These are phyloP conservation scores for Fusarium virguliforme DNA, from an alignment of 2,329 filamentous ascomycete genomes.

Conservation along the genomic window DNA sequence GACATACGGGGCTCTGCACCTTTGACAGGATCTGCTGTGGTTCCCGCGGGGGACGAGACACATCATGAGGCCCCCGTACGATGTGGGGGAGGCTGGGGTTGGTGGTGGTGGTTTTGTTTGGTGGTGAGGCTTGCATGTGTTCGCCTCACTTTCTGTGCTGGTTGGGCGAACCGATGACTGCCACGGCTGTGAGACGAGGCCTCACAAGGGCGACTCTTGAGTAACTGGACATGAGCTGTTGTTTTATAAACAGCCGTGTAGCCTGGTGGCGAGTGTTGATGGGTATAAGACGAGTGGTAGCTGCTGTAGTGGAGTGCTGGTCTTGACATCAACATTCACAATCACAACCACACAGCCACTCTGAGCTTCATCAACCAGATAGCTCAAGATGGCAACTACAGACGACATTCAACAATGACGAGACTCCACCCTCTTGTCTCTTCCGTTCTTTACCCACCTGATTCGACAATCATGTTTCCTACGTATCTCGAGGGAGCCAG, in stretches of 20 bases:
- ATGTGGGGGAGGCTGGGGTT: constrained; percentile 21
- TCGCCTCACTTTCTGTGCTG: constrained; percentile 39
- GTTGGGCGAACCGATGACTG: constrained; percentile 29
- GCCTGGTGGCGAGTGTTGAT: constrained; percentile 4
- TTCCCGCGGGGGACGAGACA: constrained; percentile 6
- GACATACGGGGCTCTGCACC: constrained; percentile 21
- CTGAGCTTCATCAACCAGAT: neutral
- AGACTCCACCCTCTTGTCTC: neutral
- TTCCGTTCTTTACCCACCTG: neutral
- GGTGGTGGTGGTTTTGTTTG: constrained; percentile 11
- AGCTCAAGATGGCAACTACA: neutral
- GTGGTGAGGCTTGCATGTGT: constrained; percentile 40
- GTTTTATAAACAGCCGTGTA: neutral
- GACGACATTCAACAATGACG: neutral
- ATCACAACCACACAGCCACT: neutral
- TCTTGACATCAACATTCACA: constrained; percentile 3
- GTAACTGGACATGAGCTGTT: neutral
- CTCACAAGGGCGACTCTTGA: constrained; percentile 21
- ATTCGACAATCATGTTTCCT: constrained; percentile 14
- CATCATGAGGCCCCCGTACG: constrained; percentile 23
- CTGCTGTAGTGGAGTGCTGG: neutral
- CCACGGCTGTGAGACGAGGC: constrained; percentile 38
- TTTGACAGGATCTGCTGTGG: constrained; percentile 13
- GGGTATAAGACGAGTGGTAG: constrained; percentile 13
- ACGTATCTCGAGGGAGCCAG: constrained; percentile 26